phyloP scores from a whole-genome alignment of 129 eudicot species.

The Flaveria sonorensis region DNA sequence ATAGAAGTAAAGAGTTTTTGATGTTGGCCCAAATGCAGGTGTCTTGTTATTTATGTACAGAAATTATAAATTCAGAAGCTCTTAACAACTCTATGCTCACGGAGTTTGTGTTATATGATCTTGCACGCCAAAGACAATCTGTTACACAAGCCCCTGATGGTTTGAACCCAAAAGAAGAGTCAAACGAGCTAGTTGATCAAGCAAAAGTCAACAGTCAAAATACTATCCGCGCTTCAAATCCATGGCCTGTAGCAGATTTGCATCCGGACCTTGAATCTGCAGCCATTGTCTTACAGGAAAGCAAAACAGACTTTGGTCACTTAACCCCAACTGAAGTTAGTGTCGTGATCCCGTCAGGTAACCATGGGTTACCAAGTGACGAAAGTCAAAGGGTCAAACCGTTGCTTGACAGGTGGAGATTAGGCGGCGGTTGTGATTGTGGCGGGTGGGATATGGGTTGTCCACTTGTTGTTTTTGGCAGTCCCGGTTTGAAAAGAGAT shows the following conservation, averaged over 20 bases:
- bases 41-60: slow-evolving; percentile 73
- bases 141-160: slow-evolving; percentile 20
- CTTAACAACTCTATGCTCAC: slow-evolving; percentile 63
- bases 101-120: slow-evolving; percentile 77
- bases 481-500: slow-evolving; percentile 38
- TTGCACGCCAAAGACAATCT: slow-evolving; percentile 54
- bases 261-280: slow-evolving; percentile 80
- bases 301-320: slow-evolving; percentile 27
- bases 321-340: slow-evolving; percentile 46
- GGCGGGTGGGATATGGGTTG: slow-evolving; percentile 99
- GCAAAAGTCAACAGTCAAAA: slow-evolving; percentile 39
- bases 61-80: slow-evolving; percentile 51
- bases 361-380: slow-evolving; percentile 66
- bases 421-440: slow-evolving; percentile 89
- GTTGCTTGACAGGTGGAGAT: slow-evolving; percentile 80
- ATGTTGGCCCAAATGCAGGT: slow-evolving; percentile 91
- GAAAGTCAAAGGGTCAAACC: slow-evolving; percentile 62
- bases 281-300: slow-evolving; percentile 64
- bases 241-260: slow-evolving; percentile 53
- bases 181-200: slow-evolving; percentile 39
- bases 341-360: slow-evolving; percentile 77
- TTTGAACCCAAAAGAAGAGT: slow-evolving; percentile 24
- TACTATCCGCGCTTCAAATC: slow-evolving; percentile 25
- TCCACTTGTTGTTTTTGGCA: slow-evolving; percentile 70
- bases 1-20: slow-evolving; percentile 52